Evolutionary conservation across 768 basidiomycete species (phyloP).

Genomic region (Boletus rubroflammeus): DNA sequence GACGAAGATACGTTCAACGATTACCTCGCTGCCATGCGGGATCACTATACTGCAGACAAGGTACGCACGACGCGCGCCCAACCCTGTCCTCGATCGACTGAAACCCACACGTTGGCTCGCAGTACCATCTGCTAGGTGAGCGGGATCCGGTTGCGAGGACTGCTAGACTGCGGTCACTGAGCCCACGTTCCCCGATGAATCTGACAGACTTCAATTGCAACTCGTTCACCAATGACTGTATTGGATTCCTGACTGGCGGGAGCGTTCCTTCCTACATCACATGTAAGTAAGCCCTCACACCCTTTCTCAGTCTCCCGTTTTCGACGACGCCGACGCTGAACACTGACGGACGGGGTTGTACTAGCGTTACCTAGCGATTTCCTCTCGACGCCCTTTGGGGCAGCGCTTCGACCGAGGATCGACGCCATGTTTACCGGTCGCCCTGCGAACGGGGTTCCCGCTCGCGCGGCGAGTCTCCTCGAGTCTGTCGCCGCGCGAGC

Average conservation of each 20-base stretch:
- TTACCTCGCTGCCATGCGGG: conserved; percentile 69
- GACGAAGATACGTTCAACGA: conserved; percentile 86
- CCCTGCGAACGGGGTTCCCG: conserved; percentile 30
- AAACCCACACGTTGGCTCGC: neutral
- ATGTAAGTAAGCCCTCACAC: conserved; percentile 39
- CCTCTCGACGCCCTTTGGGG: conserved; percentile 85
- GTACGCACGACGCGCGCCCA: conserved; percentile 39
- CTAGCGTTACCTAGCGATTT: conserved; percentile 78
- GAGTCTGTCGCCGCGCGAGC: conserved; percentile 55
- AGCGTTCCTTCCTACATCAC: conserved; percentile 81
- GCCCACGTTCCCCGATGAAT: too few relatives aligned
- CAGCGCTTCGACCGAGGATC: conserved; percentile 82
- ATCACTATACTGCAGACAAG: conserved; percentile 88
- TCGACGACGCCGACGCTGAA: neutral
- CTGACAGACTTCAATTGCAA: conserved; percentile 99
- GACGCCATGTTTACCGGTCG: conserved; percentile 76
- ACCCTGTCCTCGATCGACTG: neutral
- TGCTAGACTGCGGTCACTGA: too few relatives aligned
- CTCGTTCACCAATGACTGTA: conserved; percentile 84
- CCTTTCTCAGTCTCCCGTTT: neutral
- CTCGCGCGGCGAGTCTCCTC: conserved; percentile 47
- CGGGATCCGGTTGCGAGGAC: neutral
- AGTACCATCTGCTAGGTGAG: conserved; percentile 85
- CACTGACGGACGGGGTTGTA: neutral
- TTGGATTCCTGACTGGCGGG: conserved; percentile 82